A percentile compares a stretch with the other conserved stretches of the same genome.
phyloP scores from a whole-genome alignment of 2,329 filamentous ascomycete species.

The Colletotrichum nymphaeae region DNA sequence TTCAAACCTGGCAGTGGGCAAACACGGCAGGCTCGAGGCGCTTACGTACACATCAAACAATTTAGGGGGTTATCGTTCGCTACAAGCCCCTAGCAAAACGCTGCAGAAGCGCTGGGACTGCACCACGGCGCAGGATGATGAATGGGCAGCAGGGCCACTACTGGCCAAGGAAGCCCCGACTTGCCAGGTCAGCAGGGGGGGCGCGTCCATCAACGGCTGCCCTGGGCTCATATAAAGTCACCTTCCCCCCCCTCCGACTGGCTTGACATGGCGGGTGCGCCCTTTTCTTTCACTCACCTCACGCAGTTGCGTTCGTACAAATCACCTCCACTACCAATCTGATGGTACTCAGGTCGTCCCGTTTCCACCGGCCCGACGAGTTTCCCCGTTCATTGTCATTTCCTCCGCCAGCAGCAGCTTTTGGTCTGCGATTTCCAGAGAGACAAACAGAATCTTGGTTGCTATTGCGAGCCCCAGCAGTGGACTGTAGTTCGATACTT shows the following conservation, averaged over 20 bases:
- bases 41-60: conserved; percentile 8
- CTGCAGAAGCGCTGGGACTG: not conserved
- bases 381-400: not conserved
- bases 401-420: not conserved
- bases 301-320: not conserved
- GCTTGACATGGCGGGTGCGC: not conserved
- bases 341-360: not conserved
- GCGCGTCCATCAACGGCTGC: not conserved
- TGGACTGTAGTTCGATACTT: not conserved
- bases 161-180: conserved; percentile 17
- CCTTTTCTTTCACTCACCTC: not conserved
- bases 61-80: not conserved
- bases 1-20: not conserved
- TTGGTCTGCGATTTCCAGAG: not conserved
- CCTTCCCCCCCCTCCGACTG: not conserved
- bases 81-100: conserved; percentile 4
- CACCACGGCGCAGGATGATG: not conserved
- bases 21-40: not conserved
- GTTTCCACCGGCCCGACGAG: not conserved
- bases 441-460: not conserved
- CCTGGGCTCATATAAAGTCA: conserved; percentile 16
- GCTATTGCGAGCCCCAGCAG: not conserved
- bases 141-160: not conserved
- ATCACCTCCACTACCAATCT: not conserved
- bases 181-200: conserved; percentile 1